These are phyloP conservation scores for Mortierella sp. DNA, from an alignment of 371 early-diverging fungal genomes.

Conservation along the genomic window DNA sequence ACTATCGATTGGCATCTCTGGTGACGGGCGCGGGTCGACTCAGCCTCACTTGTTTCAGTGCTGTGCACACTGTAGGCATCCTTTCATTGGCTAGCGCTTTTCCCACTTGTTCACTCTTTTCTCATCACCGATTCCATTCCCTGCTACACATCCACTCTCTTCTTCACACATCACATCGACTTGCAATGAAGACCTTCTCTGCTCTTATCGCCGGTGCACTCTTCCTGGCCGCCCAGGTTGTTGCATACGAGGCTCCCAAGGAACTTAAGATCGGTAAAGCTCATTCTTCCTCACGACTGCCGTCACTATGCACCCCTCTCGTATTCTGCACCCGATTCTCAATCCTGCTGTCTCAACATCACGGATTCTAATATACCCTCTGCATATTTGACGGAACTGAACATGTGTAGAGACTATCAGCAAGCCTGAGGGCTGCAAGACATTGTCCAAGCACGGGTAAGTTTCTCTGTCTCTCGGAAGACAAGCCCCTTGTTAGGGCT, in stretches of 20 bases:
- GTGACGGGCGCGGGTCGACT: neutral
- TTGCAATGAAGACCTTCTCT: constrained; percentile 40
- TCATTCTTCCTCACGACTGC: neutral
- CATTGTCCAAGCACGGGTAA: constrained; percentile 39
- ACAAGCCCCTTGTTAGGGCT: too few relatives aligned
- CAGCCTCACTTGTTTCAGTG: too few relatives aligned
- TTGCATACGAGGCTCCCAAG: constrained; percentile 40
- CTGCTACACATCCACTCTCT: neutral
- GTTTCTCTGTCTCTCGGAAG: neutral
- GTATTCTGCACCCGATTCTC: neutral
- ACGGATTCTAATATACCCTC: neutral
- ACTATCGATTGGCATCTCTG: too few relatives aligned
- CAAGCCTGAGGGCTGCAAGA: constrained; percentile 38
- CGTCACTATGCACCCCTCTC: neutral
- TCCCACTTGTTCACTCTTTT: neutral
- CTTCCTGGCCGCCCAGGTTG: constrained; percentile 40
- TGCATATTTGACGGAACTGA: neutral
- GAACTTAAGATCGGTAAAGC: constrained; percentile 37
- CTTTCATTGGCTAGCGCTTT: constrained; percentile 11
- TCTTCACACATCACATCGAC: constrained; percentile 1
- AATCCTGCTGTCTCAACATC: neutral
- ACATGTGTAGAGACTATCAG: constrained; percentile 15
- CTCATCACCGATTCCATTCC: neutral
- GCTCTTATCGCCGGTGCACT: constrained; percentile 39
- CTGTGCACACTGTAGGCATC: constrained; percentile 22